These are phyloP conservation scores for Emmonsiellopsis sp. DNA, from an alignment of 2,329 filamentous ascomycete species.

Conservation along the genomic window DNA sequence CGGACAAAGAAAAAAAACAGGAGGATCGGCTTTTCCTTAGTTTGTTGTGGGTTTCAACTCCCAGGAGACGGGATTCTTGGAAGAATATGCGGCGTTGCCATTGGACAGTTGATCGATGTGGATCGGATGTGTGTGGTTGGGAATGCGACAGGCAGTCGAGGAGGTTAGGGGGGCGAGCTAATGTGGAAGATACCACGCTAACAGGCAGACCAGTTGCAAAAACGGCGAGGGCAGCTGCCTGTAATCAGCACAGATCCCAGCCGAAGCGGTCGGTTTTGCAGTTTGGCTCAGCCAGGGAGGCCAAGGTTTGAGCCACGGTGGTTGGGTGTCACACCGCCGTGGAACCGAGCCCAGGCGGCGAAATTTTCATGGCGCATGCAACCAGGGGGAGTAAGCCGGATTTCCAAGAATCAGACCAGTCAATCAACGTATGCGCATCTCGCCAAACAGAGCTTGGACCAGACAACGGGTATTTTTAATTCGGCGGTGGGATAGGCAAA, in stretches of 20 bases:
- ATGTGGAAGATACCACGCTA: background rate
- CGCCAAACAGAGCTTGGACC: background rate
- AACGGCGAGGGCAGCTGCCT: background rate
- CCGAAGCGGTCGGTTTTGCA: background rate
- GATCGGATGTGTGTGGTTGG: background rate
- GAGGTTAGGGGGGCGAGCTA: background rate
- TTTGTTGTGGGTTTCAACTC: conserved; percentile 10
- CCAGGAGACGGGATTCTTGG: conserved; percentile 1
- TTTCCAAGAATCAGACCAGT: background rate
- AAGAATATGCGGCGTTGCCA: conserved; percentile 5
- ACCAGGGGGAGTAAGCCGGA: background rate
- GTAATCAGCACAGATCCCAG: background rate
- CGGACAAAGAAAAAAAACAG: conserved; percentile 6
- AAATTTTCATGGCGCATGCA: background rate
- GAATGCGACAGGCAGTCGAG: background rate
- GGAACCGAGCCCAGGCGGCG: conserved; percentile 2
- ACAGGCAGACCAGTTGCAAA: background rate
- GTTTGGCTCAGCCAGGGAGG: background rate
- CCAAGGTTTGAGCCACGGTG: background rate
- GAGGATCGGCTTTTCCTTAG: conserved; percentile 4
- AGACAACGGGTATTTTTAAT: background rate
- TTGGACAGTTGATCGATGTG: conserved; percentile 3
- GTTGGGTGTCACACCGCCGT: background rate
- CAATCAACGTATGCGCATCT: background rate
- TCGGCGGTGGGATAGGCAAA: background rate